Evolutionary conservation across 768 basidiomycete species (phyloP), one percentile per base, ranked within the genome.

Genomic region (Auricularia heimuer): DNA sequence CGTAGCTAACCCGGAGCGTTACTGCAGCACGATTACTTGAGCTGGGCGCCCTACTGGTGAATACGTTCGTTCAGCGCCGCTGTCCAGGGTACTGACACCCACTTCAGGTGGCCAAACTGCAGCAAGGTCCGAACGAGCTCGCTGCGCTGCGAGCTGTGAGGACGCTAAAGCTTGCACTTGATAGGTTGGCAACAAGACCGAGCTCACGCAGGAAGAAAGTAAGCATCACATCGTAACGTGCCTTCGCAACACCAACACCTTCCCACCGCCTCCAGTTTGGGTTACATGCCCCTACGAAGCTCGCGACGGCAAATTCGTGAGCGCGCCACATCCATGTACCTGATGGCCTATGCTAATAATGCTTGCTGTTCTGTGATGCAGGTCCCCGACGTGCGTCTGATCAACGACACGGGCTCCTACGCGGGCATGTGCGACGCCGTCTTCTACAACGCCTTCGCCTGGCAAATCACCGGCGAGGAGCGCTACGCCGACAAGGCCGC

Each of bases 181-280:
- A 12, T 73, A 74, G 3, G 83, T 81, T 35, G 81, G 80, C 6
- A 87, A 87, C 72, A 85, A 80, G 3, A 85, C 84, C 3, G 82
- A 73, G 64, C 73, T 88, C 35, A 77, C 84, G 3, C 78, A 76
- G 0, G 75, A 85, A 69, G 71, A 85, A 77, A 74, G 85, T 85
- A 65, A 44, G 66, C 63, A 7, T 18, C 29, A 7, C n/a, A 3
- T 44, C 45, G 60, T 35, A 65, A 3, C 42, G 7, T 60, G 11
- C 24, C 47, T 4, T 8, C 24, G 35, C n/a, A 29, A 54, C 62
- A 21, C 29, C 29, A 29, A 29, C 29, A 33, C 47, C 24, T 11
- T 8, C 12, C 12, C 12, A 14, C 12, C 39, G 35, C 18, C 37
- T 37, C 18, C 29, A 78, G 77, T 75, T 16, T 77, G 77, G 77